Evolutionary conservation across 2,329 filamentous ascomycete genomes (phyloP), one percentile per base, ranked within the genome.

Genomic region (Neopestalotiopsis rosae): DNA sequence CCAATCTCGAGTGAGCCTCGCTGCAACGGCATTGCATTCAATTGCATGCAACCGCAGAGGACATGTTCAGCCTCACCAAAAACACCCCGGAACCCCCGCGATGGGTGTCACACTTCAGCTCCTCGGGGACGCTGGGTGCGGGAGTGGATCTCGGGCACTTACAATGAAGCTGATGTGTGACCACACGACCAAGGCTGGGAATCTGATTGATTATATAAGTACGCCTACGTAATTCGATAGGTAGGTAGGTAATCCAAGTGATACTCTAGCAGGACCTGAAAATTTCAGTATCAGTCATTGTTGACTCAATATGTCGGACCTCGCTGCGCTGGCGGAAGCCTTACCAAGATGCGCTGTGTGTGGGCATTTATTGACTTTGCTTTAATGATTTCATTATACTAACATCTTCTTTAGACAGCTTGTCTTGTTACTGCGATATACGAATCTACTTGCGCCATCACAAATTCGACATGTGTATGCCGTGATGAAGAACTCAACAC

Each of bases 381-480:
- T 1, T 6, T n/a, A 13, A 58, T 20, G 14, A 42, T 28, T 28
- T 45, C 28, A 17, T 34, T 67, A 10, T 6, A n/a, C 34, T 61
- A 34, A 57, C n/a, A 56, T 67, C 52, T 58, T 61, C 49, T 24
- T 63, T 30, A 71, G 69, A 38, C 67, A 17, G 61, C 68, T 20
- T 71, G 69, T 45, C 57, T 71, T 17, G 49, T 71, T 17, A 68
- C 57, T 2, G 68, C 68, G 5, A 52, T 59, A 13, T 45, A 68
- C 45, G 63, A 68, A 17, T 71, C 69, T 42, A 66, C 61, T 4
- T 71, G 69, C 40, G 40, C 65, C 5, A 56, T 69, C 10, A 59
- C 65, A 28, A 49, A 71, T 49, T 61, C 28, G 17, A 34, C 69
- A n/a, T 71, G 69, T 30, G 67, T 69, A 14, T 71, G 69, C 30